phyloP scores from a whole-genome alignment of 495 filamentous ascomycete species.

The Aspergillus sparsus region DNA sequence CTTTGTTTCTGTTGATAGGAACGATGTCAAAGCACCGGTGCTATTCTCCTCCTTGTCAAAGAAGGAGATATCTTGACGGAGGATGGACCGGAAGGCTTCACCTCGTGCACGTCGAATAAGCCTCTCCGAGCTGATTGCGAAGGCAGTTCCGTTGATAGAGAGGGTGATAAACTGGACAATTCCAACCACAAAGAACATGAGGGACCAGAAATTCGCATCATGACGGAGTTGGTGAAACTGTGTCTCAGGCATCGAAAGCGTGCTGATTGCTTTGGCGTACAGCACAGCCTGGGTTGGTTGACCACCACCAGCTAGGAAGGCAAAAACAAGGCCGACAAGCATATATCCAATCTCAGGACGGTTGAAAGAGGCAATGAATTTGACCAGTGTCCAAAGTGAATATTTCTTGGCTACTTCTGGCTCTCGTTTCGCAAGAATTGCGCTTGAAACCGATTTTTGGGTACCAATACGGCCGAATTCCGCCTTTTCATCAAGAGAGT shows the following conservation, averaged over 20 bases:
- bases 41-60: constrained; percentile 86
- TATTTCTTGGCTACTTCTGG: constrained; percentile 57
- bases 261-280: constrained; percentile 82
- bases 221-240: constrained; percentile 56
- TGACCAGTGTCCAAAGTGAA: constrained; percentile 79
- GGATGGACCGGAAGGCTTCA: constrained; percentile 77
- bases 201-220: constrained; percentile 82
- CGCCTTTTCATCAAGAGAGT: constrained; percentile 24
- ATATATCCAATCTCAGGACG: constrained; percentile 69
- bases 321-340: constrained; percentile 73
- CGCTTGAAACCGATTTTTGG: constrained; percentile 73
- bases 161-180: constrained; percentile 73
- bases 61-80: constrained; percentile 90
- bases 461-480: constrained; percentile 52
- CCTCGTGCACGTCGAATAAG: constrained; percentile 81
- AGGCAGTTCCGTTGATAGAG: constrained; percentile 66
- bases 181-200: constrained; percentile 96
- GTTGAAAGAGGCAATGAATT: constrained; percentile 83
- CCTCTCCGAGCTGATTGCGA: constrained; percentile 81
- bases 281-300: constrained; percentile 89
- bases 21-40: constrained; percentile 79
- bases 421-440: constrained; percentile 58
- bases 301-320: constrained; percentile 77
- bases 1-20: constrained; percentile 83
- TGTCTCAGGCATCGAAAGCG: constrained; percentile 55